Base-by-base conservation (phyloP, 2,329 filamentous ascomycete species). In the Talaromyces funiculosus region DNA sequence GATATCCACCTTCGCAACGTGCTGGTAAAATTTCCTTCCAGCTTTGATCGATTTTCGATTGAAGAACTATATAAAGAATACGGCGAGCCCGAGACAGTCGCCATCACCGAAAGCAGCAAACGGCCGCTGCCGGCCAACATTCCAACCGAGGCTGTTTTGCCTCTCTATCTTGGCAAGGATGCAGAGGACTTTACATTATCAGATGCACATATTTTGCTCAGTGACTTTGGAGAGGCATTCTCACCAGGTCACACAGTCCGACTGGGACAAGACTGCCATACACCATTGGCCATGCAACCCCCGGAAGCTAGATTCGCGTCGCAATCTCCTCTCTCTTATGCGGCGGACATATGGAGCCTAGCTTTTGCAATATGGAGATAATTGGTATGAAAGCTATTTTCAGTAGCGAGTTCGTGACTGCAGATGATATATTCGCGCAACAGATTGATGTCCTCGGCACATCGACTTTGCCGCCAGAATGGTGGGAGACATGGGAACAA, bases 151-250 rank as follows among this genome's bases (percentile, higher is more conserved):
- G 72, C 67, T 57, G 67, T 68, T 12, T 16, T 67, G 1, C 67
- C 68, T 5, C 58, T 72, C 3, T 68, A 49, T 38, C 65, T 75
- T 22, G 0, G 53, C 3, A 61, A 57, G 38, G 9, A 51, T 51
- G 59, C 59, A 31, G 37, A 57, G 14, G 33, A 61, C 9, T 68
- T 73, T 47, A 62, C 63, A 8, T 29, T 73, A 22, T 62, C 63
- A 1, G 74, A 76, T 12, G 63, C 24, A 2, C 9, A 53, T 4
- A 38, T 71, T 0, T 59, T 75, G 54, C 70, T 76, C 1, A 66
- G 63, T 61, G 73, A 76, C 63, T 76, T 74, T 66, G 72, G 72
- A 12, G 70, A 73, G 53, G 64, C 71, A 4, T 74, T 61, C 24
- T n/a, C 35, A 7, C 20, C 53, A n/a, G 22, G 20, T 2, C 18